Base-by-base conservation (phyloP, 345 rosid species). In the Hibiscus tridactylites region DNA sequence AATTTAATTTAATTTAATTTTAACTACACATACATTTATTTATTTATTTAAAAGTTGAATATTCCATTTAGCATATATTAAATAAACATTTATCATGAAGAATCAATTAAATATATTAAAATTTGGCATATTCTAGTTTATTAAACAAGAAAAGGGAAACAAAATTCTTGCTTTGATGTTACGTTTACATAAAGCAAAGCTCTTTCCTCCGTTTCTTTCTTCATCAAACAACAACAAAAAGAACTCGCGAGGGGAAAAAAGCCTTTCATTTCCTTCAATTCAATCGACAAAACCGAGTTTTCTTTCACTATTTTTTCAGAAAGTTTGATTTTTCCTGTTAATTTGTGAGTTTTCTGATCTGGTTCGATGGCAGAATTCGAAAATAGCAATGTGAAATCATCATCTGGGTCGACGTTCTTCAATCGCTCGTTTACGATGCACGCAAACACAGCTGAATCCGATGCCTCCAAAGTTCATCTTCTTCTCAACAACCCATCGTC, bases 401-500 rank as follows among this genome's bases (percentile, higher is more conserved):
- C 53, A 21, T 44, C 54, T 5, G 49, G 56, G 9, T 63, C 84
- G 4, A 64, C 74, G 3, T 60, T 77, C 35, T 87, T 87, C 70
- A 86, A 79, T 73, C 83, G 96, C 50, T 90, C 92, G 66, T 52
- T 80, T 24, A 90, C 90, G 16, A 72, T 83, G 24, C 86, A 83
- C 19, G 70, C 87, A 17, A 53, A 81, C 5, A 5, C 76, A 5
- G 74, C 47, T 6, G 89, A 83, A 60, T 65, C 84, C 3, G 64
- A 37, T 56, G 67, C 77, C 39, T 61, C 80, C 15, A 90, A 81
- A 71, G 57, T 84, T 0, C 75, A 62, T 54, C 62, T 73, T 49
- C 75, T 62, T 46, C 56, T 73, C 53, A 85, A 76, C 53, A 85
- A 77, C 69, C 86, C 81, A 19, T 83, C 81, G 29, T 83, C 81